phyloP scores from a whole-genome alignment of 148 eudicot species.

The Fagopyrum tataricum region DNA sequence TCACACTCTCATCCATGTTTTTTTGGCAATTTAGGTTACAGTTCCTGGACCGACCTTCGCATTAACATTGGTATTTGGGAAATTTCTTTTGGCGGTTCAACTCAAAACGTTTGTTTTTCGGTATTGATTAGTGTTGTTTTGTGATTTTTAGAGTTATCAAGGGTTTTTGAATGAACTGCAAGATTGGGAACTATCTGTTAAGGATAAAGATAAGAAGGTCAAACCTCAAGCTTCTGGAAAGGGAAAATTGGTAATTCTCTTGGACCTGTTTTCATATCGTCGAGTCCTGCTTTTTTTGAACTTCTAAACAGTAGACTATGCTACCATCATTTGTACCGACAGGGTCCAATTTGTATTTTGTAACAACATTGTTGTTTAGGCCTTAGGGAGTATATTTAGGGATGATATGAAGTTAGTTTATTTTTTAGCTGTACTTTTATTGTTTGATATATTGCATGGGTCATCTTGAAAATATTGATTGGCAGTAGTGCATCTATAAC shows the following conservation, averaged over 20 bases:
- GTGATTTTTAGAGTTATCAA: neutral
- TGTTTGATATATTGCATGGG: too few species aligned
- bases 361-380: neutral
- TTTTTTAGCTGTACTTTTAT: neutral
- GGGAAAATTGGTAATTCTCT: constrained; percentile 45
- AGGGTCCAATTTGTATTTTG: neutral
- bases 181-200: too few species aligned
- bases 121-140: neutral
- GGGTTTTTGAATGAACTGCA: too few species aligned
- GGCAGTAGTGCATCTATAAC: neutral
- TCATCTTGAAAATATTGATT: too few species aligned
- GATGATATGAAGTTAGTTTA: neutral
- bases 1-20: neutral
- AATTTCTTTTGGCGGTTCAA: neutral
- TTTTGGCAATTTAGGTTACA: neutral
- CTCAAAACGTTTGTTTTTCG: neutral
- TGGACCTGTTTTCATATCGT: neutral
- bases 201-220: too few species aligned
- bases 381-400: too few species aligned
- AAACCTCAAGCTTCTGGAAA: constrained; percentile 23
- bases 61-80: neutral
- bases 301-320: neutral
- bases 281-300: neutral
- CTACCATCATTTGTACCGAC: neutral
- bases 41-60: neutral